Conservation (phyloP, 1,139 yeast species). For the Saccharomyces hybrid region DNA sequence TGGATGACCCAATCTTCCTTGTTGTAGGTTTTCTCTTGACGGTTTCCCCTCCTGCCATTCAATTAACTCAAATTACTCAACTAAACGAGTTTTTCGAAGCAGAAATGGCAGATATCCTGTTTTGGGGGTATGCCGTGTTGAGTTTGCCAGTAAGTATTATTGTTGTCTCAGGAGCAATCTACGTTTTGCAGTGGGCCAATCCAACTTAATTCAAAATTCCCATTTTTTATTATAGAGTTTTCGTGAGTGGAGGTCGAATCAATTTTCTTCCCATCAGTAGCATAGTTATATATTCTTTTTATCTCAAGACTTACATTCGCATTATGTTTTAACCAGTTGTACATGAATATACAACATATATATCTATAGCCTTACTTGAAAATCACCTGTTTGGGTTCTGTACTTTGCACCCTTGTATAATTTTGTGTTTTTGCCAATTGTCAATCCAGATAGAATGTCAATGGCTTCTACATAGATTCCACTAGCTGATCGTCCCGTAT, state of each 20-base stretch:
- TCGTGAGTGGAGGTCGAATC: background rate
- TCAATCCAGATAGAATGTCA: background rate
- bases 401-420: constrained; percentile 90
- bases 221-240: background rate
- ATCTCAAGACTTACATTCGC: background rate
- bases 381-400: constrained; percentile 58
- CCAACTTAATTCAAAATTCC: background rate
- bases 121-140: constrained; percentile 69
- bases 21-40: constrained; percentile 67
- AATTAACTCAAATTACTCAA: constrained; percentile 68
- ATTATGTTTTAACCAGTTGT: background rate
- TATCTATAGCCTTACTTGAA: constrained; percentile 24
- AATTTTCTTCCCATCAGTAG: background rate
- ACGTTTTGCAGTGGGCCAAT: constrained; percentile 35
- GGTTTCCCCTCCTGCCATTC: constrained; percentile 74
- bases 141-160: constrained; percentile 68
- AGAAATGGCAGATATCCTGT: constrained; percentile 68
- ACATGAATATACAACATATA: background rate
- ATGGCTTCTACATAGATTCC: background rate
- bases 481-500: background rate
- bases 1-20: constrained; percentile 71
- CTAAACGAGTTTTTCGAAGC: constrained; percentile 52
- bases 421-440: constrained; percentile 45
- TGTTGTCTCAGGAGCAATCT: constrained; percentile 57
- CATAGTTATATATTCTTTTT: background rate